Evolutionary conservation across 371 early-diverging fungal genomes (phyloP), one percentile per base, ranked within the genome.

Genomic region (Mortierella sp.): DNA sequence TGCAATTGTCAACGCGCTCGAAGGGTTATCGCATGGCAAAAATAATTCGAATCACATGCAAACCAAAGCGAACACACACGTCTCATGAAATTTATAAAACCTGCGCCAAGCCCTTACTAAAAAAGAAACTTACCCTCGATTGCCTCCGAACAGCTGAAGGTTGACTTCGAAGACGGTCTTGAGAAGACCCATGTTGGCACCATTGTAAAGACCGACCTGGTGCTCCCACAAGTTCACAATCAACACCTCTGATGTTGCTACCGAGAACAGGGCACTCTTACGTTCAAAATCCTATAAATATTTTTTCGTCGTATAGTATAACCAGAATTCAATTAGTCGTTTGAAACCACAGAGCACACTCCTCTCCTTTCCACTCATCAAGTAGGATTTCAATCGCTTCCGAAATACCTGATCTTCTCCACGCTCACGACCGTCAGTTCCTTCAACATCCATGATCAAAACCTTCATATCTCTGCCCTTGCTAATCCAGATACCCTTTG

Each of bases 91-190:
- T 26, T 55, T 28, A 28, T 11, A 11, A 26, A 14, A 14, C 16
- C 28, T 16, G 16, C 24, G 55, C 55, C 55, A 55, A 55, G 55
- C 14, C 14, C 28, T 37, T 39, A 45, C 65, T 26, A 12, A 37
- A 22, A 28, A 22, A 58, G 18, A 26, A 2, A 47, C 68, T 61
- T 85, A 87, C 89, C 88, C 85, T 86, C 84, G 87, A 87, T 84
- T 90, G 87, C 75, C 71, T 88, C 89, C 97, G 86, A 98, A 98
- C 24, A 99, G 91, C 83, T 98, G 96, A 66, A 98, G 84, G 79
- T 99, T 97, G 67, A 99, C 99, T 75, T 99, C 99, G 84, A 99
- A 93, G 3, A 99, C 99, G 10, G 98, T 98, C 85, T 97, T 97
- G 51, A 99, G 88, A 62, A 99, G 87, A n/a, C 97, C 98, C 97